Evolutionary conservation across 2,329 filamentous ascomycete species (phyloP), one percentile per base, ranked within the genome.

Genomic region (Stenocarpella maydis): DNA sequence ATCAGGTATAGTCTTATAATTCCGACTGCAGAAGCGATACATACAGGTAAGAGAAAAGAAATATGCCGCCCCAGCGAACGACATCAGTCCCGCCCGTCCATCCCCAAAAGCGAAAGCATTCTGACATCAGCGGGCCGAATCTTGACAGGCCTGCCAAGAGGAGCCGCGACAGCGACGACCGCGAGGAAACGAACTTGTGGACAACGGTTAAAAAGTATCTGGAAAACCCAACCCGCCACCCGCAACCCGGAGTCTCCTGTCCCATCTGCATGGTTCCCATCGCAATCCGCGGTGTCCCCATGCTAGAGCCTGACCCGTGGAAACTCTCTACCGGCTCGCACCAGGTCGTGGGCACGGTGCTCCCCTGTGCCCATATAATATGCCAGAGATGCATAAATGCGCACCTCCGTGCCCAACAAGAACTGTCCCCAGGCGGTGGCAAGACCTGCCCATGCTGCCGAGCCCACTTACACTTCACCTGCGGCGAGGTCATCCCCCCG

Each of bases 201-300:
- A 53, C 61, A 3, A 53, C 61, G 9, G 61, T 65, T 1, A 65
- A 65, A 12, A 14, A 2, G 7, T 65, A 53, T 4, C 21, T 65
- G 3, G 12, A 43, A 12, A 9, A 43, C 1, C 61, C 61, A 10
- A 19, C 12, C 17, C 21, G 47, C 2, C n/a, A 8, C 5, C 45
- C 61, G 2, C 31, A 41, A 7, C 61, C 61, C 19, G 9, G 5
- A 2, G 47, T 52, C 3, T 14, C 6, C 1, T 65, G 61, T 10
- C 47, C 47, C 1, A n/a, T 65, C 12, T 65, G 61, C 17, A 14
- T 15, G 10, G 4, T 12, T 1, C 47, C 45, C 10, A 65, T 65
- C 4, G 61, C 61, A 5, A 65, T 65, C 12, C 61, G 61, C 26
- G 61, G 61, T 15, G 39, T 65, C 7, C 61, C 47, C 10, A 19